Conservation (phyloP, 2,329 filamentous ascomycete species). For the Hypoxylon sp. region DNA sequence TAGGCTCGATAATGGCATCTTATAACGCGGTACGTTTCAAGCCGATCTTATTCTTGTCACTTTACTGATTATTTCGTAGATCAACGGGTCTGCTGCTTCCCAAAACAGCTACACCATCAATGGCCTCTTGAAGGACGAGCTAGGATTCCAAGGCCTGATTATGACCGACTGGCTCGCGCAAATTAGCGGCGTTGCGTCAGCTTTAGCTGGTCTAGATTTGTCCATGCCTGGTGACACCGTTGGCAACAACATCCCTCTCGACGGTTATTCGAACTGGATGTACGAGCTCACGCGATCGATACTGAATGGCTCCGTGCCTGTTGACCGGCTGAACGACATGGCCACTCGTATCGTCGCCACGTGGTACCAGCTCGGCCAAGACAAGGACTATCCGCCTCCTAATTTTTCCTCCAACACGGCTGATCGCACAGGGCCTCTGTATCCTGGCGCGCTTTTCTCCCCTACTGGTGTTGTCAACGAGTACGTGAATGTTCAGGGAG, state of each 20-base stretch:
- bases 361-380: constrained; percentile 71
- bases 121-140: constrained; percentile 77
- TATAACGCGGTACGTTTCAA: constrained; percentile 70
- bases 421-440: constrained; percentile 65
- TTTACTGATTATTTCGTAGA: constrained; percentile 53
- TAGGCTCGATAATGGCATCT: constrained; percentile 84
- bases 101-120: constrained; percentile 78
- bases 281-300: constrained; percentile 66
- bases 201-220: constrained; percentile 78
- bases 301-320: constrained; percentile 67
- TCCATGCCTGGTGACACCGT: constrained; percentile 70
- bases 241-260: constrained; percentile 58
- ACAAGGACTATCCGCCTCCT: constrained; percentile 65
- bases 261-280: constrained; percentile 66
- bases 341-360: constrained; percentile 67
- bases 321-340: constrained; percentile 68
- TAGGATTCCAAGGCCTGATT: constrained; percentile 78
- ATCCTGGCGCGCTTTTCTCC: constrained; percentile 68
- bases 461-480: constrained; percentile 74
- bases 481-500: constrained; percentile 71
- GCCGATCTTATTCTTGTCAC: neutral
- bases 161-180: constrained; percentile 83
- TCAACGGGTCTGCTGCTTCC: constrained; percentile 74
- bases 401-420: constrained; percentile 72
- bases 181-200: constrained; percentile 77